These are phyloP conservation scores for Sporothrix protearum DNA, from an alignment of 2,329 filamentous ascomycete species.

Conservation along the genomic window DNA sequence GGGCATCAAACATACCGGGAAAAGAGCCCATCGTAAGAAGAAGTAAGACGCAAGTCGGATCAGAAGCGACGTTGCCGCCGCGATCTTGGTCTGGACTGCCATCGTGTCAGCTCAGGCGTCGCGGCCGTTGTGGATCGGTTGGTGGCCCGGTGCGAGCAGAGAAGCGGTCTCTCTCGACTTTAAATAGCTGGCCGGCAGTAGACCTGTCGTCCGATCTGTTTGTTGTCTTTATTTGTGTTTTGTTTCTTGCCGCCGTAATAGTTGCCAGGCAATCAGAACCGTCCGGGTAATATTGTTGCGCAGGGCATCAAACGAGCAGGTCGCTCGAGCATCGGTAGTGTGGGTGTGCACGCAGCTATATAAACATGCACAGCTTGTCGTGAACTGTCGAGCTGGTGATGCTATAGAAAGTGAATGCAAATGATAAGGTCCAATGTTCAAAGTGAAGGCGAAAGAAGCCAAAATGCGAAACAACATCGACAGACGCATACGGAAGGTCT, in stretches of 20 bases:
- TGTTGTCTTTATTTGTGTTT: background rate
- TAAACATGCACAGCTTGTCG: background rate
- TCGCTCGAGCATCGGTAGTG: background rate
- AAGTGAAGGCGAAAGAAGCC: background rate
- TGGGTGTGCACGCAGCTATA: background rate
- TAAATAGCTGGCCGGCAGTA: background rate
- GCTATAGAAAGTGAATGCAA: background rate
- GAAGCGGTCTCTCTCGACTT: background rate
- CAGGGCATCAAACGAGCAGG: background rate
- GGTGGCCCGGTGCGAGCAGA: background rate
- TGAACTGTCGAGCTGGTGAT: background rate
- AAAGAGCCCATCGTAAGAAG: constrained; percentile 56
- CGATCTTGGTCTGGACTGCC: constrained; percentile 35
- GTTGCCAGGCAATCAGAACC: constrained; percentile 16
- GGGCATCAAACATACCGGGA: constrained; percentile 35
- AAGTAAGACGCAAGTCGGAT: constrained; percentile 51
- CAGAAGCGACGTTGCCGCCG: constrained; percentile 46
- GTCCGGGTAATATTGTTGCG: constrained; percentile 6
- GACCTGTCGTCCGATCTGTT: background rate
- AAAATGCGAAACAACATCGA: background rate
- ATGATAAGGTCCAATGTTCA: background rate
- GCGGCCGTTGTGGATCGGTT: background rate
- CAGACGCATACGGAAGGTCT: constrained; percentile 11
- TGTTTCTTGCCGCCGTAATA: background rate
- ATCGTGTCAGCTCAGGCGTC: constrained; percentile 28